A percentile compares a stretch with the other conserved stretches of the same genome.
Evolutionary conservation across 2,329 filamentous ascomycete species (phyloP).

Genomic region (Zymoseptoria brevis): DNA sequence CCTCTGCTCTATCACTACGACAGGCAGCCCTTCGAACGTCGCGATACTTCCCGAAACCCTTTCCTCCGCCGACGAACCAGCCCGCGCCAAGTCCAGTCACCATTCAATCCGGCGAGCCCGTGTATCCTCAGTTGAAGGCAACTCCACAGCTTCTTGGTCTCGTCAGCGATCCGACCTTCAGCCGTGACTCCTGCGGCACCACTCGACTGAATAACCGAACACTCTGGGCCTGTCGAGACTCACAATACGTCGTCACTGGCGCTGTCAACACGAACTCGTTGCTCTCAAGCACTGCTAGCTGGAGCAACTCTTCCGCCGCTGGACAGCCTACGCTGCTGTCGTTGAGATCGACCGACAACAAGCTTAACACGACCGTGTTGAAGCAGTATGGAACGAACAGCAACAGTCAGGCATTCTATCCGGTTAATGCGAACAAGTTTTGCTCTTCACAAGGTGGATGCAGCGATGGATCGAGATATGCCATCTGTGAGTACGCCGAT

Average conservation of each 20-base stretch:
- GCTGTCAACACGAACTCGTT: neutral
- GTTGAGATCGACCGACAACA: neutral
- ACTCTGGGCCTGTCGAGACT: slow-evolving; percentile 8
- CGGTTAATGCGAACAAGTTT: neutral
- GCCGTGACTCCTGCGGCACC: slow-evolving; percentile 4
- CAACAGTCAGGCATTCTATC: slow-evolving; percentile 2
- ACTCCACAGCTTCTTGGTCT: slow-evolving; percentile 3
- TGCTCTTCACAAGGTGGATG: slow-evolving; percentile 4
- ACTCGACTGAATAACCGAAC: slow-evolving; percentile 1
- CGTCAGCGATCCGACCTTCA: slow-evolving; percentile 2
- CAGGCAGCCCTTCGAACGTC: neutral
- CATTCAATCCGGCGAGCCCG: neutral
- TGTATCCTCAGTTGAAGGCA: neutral
- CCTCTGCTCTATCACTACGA: neutral
- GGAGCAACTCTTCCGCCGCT: slow-evolving; percentile 1
- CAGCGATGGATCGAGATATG: slow-evolving; percentile 3
- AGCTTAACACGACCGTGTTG: neutral
- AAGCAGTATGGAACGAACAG: slow-evolving; percentile 3
- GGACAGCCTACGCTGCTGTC: neutral
- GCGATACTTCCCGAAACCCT: neutral
- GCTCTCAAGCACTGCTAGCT: slow-evolving; percentile 4
- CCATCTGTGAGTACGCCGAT: neutral
- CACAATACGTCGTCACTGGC: slow-evolving; percentile 1
- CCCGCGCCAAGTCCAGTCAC: neutral
- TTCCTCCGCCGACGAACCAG: neutral